A percentile compares a stretch with the other conserved stretches of the same genome.
phyloP scores from a whole-genome alignment of 169 alveolate species.

The Plasmodium berghei region DNA sequence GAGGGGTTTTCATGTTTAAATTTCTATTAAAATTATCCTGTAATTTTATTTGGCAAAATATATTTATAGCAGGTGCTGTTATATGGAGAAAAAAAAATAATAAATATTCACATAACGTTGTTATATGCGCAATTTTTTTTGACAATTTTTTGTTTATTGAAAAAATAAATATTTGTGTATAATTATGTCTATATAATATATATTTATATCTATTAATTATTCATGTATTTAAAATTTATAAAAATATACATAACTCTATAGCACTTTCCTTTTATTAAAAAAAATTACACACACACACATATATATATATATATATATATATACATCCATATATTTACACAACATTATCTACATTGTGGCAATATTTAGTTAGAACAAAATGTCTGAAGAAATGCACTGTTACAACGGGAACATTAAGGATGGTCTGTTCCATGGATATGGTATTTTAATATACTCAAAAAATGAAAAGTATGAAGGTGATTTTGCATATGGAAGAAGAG shows the following conservation, averaged over 20 bases:
- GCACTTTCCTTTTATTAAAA: background rate
- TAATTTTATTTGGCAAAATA: no score
- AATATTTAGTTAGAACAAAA: background rate
- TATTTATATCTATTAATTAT: background rate
- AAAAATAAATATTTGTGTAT: no score
- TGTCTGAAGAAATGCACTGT: slow-evolving; percentile 83
- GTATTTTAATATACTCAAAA: slow-evolving; percentile 90
- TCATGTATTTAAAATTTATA: background rate
- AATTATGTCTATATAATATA: no score
- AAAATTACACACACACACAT: background rate
- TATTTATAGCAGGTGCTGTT: no score
- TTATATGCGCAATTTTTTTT: no score
- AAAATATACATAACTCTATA: background rate
- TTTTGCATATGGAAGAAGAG: slow-evolving; percentile 94
- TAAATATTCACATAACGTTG: no score
- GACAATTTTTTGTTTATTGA: no score
- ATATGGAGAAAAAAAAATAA: no score
- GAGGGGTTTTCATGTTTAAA: no score
- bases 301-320: background rate
- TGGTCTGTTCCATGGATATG: slow-evolving; percentile 94
- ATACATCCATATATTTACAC: background rate
- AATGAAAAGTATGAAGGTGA: slow-evolving; percentile 97
- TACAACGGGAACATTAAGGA: slow-evolving; percentile 94
- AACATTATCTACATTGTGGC: background rate
- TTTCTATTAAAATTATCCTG: no score